phyloP scores from a whole-genome alignment of 106 monocot genomes.

The Cymbidium sinense region DNA sequence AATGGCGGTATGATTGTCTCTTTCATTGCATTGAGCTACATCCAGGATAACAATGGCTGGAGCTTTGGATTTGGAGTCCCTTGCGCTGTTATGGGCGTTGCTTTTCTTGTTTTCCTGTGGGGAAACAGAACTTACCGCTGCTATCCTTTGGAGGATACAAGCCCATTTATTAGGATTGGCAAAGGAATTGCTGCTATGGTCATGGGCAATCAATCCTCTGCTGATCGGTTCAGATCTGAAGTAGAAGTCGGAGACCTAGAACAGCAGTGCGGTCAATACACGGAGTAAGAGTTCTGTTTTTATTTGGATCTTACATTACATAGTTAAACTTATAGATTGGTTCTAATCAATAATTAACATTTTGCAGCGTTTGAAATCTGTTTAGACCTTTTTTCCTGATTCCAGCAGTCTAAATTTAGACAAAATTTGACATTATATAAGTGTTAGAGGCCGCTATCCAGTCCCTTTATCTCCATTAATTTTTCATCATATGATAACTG shows the following conservation, averaged over 20 bases:
- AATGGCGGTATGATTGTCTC: constrained; percentile 8
- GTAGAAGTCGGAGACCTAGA: background rate
- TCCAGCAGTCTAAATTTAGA: background rate
- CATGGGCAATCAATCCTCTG: background rate
- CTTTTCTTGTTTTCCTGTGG: constrained; percentile 30
- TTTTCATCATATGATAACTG: background rate
- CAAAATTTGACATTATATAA: background rate
- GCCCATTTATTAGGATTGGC: constrained; percentile 17
- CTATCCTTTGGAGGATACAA: constrained; percentile 4
- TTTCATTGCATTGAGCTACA: constrained; percentile 18
- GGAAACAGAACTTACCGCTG: constrained; percentile 44
- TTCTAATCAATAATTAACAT: background rate
- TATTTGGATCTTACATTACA: background rate
- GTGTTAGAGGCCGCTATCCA: background rate
- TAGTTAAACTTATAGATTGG: background rate
- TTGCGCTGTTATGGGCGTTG: constrained; percentile 25
- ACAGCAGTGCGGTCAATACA: background rate
- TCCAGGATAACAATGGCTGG: constrained; percentile 60
- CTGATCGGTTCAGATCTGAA: background rate
- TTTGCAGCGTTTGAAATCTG: background rate
- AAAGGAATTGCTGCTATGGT: background rate
- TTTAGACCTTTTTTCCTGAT: background rate
- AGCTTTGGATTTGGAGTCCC: constrained; percentile 60
- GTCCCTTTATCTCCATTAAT: background rate
- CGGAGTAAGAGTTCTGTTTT: background rate